Conservation (phyloP, 495 filamentous ascomycete species). For the Usnea hakonensis region DNA sequence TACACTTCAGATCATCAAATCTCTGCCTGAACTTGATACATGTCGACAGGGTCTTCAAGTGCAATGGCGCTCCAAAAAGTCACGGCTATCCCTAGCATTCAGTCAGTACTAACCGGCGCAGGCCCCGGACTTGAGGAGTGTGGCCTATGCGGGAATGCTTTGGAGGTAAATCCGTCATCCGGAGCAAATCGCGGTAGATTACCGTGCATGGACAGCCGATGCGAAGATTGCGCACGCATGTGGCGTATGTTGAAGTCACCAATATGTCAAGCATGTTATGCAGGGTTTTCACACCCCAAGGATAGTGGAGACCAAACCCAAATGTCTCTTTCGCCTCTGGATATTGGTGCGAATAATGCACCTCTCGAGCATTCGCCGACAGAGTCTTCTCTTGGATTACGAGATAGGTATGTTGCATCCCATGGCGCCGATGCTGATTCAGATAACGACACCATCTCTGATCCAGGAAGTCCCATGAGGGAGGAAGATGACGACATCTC, state of each 20-base stretch:
- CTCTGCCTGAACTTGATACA: background rate
- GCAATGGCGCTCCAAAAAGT: background rate
- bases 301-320: background rate
- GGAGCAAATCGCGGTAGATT: background rate
- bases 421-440: background rate
- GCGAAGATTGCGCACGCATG: background rate
- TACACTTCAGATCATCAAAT: background rate
- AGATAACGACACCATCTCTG: background rate
- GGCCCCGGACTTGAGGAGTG: background rate
- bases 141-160: background rate
- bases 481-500: background rate
- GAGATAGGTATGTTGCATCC: background rate
- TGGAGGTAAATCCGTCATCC: background rate
- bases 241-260: background rate
- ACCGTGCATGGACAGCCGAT: background rate
- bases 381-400: background rate
- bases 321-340: background rate
- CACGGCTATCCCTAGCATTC: background rate
- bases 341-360: background rate
- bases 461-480: background rate
- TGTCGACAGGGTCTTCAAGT: background rate
- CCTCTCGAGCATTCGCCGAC: background rate
- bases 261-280: background rate
- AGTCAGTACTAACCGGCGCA: background rate
- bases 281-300: background rate